Conservation (phyloP, 2,329 filamentous ascomycete species). For the Bipolaris victoriae region DNA sequence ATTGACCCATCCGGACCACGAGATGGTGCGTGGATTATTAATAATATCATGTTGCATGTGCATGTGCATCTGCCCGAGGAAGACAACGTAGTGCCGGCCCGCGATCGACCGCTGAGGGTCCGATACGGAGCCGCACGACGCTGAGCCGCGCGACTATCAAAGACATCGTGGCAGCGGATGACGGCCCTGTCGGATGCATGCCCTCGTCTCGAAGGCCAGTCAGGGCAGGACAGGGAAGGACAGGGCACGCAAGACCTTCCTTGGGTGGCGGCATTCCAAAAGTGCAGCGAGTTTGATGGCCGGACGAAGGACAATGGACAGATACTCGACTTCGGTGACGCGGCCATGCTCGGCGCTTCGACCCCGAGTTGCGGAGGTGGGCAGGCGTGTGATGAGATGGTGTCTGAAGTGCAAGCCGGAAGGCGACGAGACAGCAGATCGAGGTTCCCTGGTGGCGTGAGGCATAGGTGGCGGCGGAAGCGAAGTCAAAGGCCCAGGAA, state of each 20-base stretch:
- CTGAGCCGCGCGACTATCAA: neutral
- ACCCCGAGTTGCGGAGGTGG: neutral
- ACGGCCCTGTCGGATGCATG: neutral
- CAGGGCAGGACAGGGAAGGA: too few species aligned
- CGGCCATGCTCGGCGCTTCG: conserved; percentile 1
- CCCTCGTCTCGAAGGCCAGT: neutral
- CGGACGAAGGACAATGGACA: neutral
- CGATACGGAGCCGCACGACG: neutral
- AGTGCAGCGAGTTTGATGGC: conserved; percentile 4
- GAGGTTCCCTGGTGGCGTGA: conserved; percentile 4
- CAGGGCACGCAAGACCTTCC: conserved; percentile 11
- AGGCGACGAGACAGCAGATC: conserved; percentile 1
- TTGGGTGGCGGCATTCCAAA: neutral
- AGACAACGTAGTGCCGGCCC: neutral
- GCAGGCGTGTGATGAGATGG: neutral
- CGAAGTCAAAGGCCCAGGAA: neutral
- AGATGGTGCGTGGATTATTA: too few species aligned
- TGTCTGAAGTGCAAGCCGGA: conserved; percentile 1
- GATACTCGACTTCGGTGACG: conserved; percentile 2
- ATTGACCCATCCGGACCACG: too few species aligned
- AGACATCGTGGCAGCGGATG: conserved; percentile 5
- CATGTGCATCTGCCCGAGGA: neutral
- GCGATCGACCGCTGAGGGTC: neutral
- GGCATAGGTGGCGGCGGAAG: conserved; percentile 5
- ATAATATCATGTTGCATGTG: too few species aligned